A percentile compares a stretch with the other conserved stretches of the same genome.
phyloP scores from a whole-genome alignment of 306 rosid genomes.

The Cucumis melo region DNA sequence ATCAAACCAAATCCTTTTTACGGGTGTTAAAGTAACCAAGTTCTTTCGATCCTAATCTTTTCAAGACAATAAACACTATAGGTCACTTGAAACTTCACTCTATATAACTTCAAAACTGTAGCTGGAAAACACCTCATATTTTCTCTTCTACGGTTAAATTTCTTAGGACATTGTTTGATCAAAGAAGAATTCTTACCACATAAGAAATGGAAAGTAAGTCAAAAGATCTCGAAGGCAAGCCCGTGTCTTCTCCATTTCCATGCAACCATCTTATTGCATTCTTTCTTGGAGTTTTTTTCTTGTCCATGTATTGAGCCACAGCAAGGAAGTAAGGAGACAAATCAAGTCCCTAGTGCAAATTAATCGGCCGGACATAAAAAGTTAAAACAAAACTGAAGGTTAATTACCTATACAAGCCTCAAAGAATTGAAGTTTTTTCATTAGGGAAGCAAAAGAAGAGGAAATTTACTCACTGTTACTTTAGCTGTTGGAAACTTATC shows the following conservation, averaged over 20 bases:
- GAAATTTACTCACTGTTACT: constrained; percentile 29
- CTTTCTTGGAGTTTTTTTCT: constrained; percentile 22
- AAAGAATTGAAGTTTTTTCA: background rate
- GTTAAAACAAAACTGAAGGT: background rate
- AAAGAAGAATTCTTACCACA: constrained; percentile 27
- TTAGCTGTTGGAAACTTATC: constrained; percentile 42
- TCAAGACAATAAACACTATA: background rate
- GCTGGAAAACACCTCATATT: background rate
- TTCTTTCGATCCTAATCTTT: background rate
- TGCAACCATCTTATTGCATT: constrained; percentile 46
- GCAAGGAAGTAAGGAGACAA: constrained; percentile 60
- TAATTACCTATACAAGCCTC: background rate
- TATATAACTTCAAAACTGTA: background rate
- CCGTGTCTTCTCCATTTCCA: constrained; percentile 50
- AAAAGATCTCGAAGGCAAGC: constrained; percentile 44
- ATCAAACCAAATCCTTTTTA: background rate
- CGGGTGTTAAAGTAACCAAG: background rate
- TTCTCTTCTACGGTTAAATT: background rate
- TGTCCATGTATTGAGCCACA: constrained; percentile 50
- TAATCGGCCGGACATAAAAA: background rate
- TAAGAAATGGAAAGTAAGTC: constrained; percentile 38
- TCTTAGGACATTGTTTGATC: background rate
- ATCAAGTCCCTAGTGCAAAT: constrained; percentile 44
- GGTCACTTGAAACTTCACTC: background rate
- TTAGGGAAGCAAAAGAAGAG: background rate